Evolutionary conservation across 306 rosid genomes (phyloP).

Genomic region (Styphnolobium japonicum): DNA sequence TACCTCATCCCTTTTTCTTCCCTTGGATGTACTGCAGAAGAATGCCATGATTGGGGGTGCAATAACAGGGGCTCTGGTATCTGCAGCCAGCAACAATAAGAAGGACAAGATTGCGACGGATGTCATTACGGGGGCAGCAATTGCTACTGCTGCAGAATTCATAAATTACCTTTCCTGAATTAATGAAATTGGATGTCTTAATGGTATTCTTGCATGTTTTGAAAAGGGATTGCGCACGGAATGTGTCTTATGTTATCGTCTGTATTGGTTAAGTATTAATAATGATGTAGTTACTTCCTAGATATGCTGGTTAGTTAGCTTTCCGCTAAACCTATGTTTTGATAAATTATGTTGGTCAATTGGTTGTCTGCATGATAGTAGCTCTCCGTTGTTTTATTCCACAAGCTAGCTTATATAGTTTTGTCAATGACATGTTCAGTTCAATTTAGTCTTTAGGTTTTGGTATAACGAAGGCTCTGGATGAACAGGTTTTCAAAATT

Average conservation of each 20-base stretch:
- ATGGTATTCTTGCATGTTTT: constrained; percentile 13
- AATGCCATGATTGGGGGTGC: constrained; percentile 94
- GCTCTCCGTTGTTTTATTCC: background rate
- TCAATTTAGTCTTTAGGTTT: background rate
- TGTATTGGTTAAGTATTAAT: background rate
- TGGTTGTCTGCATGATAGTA: background rate
- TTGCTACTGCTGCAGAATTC: constrained; percentile 89
- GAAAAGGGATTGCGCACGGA: background rate
- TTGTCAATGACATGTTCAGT: constrained; percentile 4
- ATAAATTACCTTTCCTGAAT: constrained; percentile 74
- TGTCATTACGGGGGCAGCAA: constrained; percentile 87
- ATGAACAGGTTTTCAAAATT: background rate
- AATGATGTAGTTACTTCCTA: background rate
- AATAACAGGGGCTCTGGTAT: constrained; percentile 75
- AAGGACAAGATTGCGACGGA: constrained; percentile 56
- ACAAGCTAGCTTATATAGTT: background rate
- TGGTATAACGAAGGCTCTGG: background rate
- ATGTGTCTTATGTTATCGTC: background rate
- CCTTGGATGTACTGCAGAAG: constrained; percentile 56
- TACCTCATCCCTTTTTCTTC: background rate
- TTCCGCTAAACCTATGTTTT: constrained; percentile 13
- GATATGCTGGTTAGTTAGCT: background rate
- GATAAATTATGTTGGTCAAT: background rate
- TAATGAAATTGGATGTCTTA: background rate
- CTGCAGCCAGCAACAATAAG: constrained; percentile 44